A percentile compares a stretch with the other conserved stretches of the same genome.
phyloP scores from a whole-genome alignment of 345 rosid genomes.

The Turritis glabra region DNA sequence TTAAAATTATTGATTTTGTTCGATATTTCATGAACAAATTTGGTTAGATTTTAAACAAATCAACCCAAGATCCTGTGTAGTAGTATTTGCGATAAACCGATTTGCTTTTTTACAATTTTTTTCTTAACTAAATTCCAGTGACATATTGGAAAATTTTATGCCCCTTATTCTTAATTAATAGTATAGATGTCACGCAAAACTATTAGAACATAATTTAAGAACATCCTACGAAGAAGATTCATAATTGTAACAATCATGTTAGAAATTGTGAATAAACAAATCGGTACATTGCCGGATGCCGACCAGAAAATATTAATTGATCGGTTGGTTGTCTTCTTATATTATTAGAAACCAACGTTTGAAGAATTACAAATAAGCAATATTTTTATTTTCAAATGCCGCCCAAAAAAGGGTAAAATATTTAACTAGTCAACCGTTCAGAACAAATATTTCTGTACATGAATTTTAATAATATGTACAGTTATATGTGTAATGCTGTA shows the following conservation, averaged over 20 bases:
- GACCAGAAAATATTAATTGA: background rate
- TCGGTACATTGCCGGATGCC: background rate
- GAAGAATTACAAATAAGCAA: background rate
- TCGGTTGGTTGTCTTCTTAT: background rate
- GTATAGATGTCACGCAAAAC: no score
- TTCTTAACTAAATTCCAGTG: no score
- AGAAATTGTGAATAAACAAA: background rate
- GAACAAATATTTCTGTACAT: background rate
- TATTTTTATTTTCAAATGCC: background rate
- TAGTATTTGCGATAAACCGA: no score
- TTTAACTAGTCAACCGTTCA: constrained; percentile 2
- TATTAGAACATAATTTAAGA: no score
- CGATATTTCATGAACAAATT: no score
- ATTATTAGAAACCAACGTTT: constrained; percentile 3
- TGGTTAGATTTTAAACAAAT: no score
- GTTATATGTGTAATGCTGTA: background rate
- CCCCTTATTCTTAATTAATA: no score
- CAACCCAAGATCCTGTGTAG: no score
- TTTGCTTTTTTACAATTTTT: no score
- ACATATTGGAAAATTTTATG: no score
- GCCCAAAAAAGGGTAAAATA: background rate
- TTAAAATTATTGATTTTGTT: no score
- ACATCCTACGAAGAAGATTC: background rate
- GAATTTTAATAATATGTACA: background rate
- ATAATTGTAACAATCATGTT: background rate